A percentile compares a stretch with the other conserved stretches of the same genome.
These are phyloP conservation scores for carrot (Daucus carota) DNA, from an alignment of 129 eudicot species.

Conservation along the genomic window DNA sequence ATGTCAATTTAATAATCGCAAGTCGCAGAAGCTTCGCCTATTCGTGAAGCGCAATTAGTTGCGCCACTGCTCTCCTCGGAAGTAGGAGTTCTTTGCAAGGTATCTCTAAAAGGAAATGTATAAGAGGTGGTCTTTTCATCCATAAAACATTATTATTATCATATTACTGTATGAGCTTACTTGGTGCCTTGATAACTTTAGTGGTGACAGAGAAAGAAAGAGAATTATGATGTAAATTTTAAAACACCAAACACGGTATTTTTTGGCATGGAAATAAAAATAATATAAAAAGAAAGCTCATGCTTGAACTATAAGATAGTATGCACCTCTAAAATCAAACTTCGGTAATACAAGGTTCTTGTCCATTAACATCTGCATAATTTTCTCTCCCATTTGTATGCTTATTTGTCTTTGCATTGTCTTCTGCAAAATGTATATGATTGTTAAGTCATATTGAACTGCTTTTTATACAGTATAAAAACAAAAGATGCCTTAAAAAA, in stretches of 20 bases:
- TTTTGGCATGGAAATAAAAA: background rate
- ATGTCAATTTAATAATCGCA: too few relatives aligned
- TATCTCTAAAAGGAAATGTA: background rate
- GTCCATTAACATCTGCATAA: conserved; percentile 64
- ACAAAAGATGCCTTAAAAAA: background rate
- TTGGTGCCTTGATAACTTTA: background rate
- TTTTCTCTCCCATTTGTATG: conserved; percentile 54
- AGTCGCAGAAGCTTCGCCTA: too few relatives aligned
- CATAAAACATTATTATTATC: background rate
- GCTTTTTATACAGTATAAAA: too few relatives aligned
- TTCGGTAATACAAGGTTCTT: conserved; percentile 53
- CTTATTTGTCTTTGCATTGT: conserved; percentile 59
- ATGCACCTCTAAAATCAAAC: conserved; percentile 49
- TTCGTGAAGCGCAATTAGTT: too few relatives aligned
- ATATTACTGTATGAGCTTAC: background rate
- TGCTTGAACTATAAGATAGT: background rate
- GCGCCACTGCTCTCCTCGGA: too few relatives aligned
- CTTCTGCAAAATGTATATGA: conserved; percentile 34
- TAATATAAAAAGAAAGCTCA: background rate
- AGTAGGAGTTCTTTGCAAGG: background rate
- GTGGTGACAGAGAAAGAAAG: background rate
- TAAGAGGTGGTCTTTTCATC: background rate
- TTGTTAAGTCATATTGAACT: background rate
- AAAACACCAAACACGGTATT: background rate
- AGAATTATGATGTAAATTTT: background rate